Percentiles rank a stretch among this genome's conserved stretches.
Conservation (phyloP, 805 yeast species). For the Saccharomycopsis olivae region DNA sequence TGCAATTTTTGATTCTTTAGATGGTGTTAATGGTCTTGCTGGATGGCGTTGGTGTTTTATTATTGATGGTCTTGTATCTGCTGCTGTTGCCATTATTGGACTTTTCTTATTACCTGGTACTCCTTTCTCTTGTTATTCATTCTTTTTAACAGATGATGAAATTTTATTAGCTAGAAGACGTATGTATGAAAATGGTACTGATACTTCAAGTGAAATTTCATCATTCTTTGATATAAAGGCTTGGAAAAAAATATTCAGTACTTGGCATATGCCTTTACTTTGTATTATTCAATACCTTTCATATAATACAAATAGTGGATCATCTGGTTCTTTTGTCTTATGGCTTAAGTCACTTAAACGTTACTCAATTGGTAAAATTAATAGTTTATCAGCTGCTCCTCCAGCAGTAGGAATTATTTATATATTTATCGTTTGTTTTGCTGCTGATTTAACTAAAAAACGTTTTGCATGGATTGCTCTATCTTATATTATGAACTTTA, state of each 20-base stretch:
- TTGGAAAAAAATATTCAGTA: conserved; percentile 42
- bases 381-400: conserved; percentile 42
- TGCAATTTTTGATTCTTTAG: conserved; percentile 35
- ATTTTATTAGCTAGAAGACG: conserved; percentile 42
- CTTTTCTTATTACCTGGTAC: conserved; percentile 47
- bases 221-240: conserved; percentile 28
- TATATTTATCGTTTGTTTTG: conserved; percentile 34
- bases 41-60: conserved; percentile 74
- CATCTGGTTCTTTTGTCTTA: conserved; percentile 45
- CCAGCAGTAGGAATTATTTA: conserved; percentile 50
- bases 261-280: conserved; percentile 48
- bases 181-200: conserved; percentile 24
- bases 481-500: conserved; percentile 41
- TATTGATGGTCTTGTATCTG: conserved; percentile 41
- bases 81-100: conserved; percentile 11
- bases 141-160: conserved; percentile 48
- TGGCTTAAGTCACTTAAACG: conserved; percentile 47
- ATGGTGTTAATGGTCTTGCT: conserved; percentile 41
- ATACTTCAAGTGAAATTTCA: conserved; percentile 21
- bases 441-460: conserved; percentile 39
- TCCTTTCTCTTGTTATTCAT: conserved; percentile 47
- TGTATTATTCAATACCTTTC: conserved; percentile 46
- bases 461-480: conserved; percentile 45
- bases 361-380: conserved; percentile 34
- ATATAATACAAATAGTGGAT: conserved; percentile 51